Evolutionary conservation across 148 eudicot species (phyloP).

Genomic region (Drosera capensis): DNA sequence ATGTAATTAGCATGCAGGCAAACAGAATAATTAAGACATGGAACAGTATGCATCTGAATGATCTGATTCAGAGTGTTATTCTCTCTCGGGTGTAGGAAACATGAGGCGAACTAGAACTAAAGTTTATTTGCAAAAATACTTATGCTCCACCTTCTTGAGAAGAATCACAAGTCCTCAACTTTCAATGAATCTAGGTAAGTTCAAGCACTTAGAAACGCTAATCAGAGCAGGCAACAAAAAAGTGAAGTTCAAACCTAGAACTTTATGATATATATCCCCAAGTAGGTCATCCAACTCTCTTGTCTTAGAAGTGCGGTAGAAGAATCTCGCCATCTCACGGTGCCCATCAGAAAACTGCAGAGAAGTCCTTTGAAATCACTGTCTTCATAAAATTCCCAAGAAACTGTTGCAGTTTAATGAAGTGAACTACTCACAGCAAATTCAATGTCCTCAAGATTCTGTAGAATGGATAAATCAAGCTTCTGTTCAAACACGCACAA

Average conservation of each 20-base stretch:
- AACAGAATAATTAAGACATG: slow-evolving; percentile 2
- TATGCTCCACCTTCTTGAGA: no score
- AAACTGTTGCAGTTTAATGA: neutral
- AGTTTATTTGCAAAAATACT: no score
- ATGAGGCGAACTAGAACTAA: no score
- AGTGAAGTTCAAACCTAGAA: slow-evolving; percentile 46
- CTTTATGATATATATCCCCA: slow-evolving; percentile 94
- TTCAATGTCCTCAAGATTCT: slow-evolving; percentile 69
- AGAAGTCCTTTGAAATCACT: slow-evolving; percentile 3
- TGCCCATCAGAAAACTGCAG: slow-evolving; percentile 82
- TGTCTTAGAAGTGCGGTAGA: slow-evolving; percentile 84
- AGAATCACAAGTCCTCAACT: no score
- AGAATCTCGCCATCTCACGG: slow-evolving; percentile 48
- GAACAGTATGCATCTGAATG: no score
- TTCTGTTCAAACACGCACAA: slow-evolving; percentile 75
- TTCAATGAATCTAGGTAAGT: neutral
- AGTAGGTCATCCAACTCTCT: slow-evolving; percentile 79
- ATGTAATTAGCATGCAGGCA: slow-evolving; percentile 1
- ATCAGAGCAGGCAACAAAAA: slow-evolving; percentile 9
- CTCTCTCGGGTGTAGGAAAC: no score
- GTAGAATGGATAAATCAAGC: slow-evolving; percentile 43
- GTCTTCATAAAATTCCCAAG: neutral
- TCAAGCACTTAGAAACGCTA: slow-evolving; percentile 7
- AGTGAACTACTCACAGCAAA: slow-evolving; percentile 58
- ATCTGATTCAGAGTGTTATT: no score